Percentiles rank a stretch among this genome's conserved stretches.
Conservation (phyloP, 78 protist genomes). For the Dictyostelium intermedium region DNA sequence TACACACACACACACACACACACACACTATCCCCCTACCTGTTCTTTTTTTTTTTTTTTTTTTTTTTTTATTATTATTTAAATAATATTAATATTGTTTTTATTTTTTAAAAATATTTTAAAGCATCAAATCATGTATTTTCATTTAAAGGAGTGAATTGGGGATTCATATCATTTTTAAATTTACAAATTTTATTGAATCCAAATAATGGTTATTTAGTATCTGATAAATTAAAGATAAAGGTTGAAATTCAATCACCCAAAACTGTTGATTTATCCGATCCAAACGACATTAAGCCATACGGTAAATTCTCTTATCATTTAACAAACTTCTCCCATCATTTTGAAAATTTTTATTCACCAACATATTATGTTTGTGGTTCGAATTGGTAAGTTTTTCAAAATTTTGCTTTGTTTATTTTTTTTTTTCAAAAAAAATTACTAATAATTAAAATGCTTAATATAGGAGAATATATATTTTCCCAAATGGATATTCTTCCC, state of each 20-base stretch:
- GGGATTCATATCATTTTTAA: slow-evolving; percentile 71
- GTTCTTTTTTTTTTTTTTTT: neutral
- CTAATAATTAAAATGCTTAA: neutral
- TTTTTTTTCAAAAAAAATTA: neutral
- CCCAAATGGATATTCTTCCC: slow-evolving; percentile 75
- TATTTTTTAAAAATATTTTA: neutral
- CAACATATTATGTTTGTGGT: slow-evolving; percentile 71
- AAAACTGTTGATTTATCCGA: slow-evolving; percentile 57
- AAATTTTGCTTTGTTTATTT: neutral
- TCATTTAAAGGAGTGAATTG: slow-evolving; percentile 80
- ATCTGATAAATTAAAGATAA: slow-evolving; percentile 35
- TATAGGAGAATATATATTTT: slow-evolving; percentile 64
- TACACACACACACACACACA: neutral
- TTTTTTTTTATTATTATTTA: neutral
- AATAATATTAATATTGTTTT: neutral
- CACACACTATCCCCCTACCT: neutral
- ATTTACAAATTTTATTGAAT: slow-evolving; percentile 31
- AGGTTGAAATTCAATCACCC: slow-evolving; percentile 66
- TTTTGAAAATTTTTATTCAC: slow-evolving; percentile 76
- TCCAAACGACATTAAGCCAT: slow-evolving; percentile 54
- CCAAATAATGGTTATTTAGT: slow-evolving; percentile 65
- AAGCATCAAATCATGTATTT: slow-evolving; percentile 73
- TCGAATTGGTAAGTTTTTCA: slow-evolving; percentile 62
- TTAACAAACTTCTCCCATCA: slow-evolving; percentile 64
- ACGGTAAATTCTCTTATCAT: slow-evolving; percentile 52